Percentiles rank a stretch among this genome's conserved stretches.
These are phyloP conservation scores for Penicillium tannophilum DNA, from an alignment of 495 filamentous ascomycete genomes.

Conservation along the genomic window DNA sequence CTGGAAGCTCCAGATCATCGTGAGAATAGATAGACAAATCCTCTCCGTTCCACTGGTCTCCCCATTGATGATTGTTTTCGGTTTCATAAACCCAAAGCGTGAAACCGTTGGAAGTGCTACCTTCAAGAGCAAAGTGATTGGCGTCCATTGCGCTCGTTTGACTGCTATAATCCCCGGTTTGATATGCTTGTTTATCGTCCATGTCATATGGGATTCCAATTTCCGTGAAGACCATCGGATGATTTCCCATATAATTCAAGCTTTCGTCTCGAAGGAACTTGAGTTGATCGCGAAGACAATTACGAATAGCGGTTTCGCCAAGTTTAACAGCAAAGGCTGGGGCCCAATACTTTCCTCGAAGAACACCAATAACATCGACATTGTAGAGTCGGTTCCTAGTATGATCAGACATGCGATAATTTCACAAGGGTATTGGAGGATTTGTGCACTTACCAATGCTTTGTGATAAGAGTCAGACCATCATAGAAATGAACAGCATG, in stretches of 20 bases:
- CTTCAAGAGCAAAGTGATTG: conserved; percentile 91
- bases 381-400: conserved; percentile 88
- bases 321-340: conserved; percentile 91
- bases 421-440: no score
- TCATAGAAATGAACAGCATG: conserved; percentile 97
- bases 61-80: conserved; percentile 84
- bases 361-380: conserved; percentile 88
- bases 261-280: conserved; percentile 85
- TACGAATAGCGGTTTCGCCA: conserved; percentile 92
- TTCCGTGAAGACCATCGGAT: conserved; percentile 89
- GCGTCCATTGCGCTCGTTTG: conserved; percentile 95
- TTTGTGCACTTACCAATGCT: conserved; percentile 73
- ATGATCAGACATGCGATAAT: conserved; percentile 2
- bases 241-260: conserved; percentile 83
- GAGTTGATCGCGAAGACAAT: conserved; percentile 92
- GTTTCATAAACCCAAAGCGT: conserved; percentile 86
- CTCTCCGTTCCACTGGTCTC: conserved; percentile 97
- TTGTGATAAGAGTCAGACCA: conserved; percentile 93
- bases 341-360: conserved; percentile 83
- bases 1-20: conserved; percentile 73
- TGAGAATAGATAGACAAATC: conserved; percentile 87
- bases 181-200: conserved; percentile 93
- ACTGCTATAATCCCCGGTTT: conserved; percentile 93
- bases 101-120: conserved; percentile 76
- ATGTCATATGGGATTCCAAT: conserved; percentile 99